Evolutionary conservation across 495 filamentous ascomycete species (phyloP), one percentile per base, ranked within the genome.

Genomic region (Hypoxylon lienhwacheense): DNA sequence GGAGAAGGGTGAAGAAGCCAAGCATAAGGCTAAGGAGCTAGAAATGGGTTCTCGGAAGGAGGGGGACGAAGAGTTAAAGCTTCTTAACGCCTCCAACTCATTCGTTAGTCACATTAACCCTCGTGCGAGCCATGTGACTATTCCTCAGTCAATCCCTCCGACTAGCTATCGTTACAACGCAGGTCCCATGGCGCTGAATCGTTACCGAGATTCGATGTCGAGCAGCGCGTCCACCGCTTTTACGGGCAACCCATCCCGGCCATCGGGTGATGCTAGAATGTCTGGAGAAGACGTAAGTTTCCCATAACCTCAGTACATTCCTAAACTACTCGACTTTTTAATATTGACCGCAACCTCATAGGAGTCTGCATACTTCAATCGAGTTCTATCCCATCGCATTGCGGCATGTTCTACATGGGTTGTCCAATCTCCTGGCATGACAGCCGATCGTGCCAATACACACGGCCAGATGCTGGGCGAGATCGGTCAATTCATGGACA

Each of bases 241-340:
- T 14, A 12, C 31, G 3, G 14, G 26, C 5, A 47, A 8, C 10
- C 19, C 37, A 5, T 16, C 22, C 0, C 34, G 12, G 14, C 21
- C n/a, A 17, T 22, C 44, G 5, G 24, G 25, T 7, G 49, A 53
- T 10, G 22, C 21, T 1, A 26, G 40, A 35, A 4, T 24, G 4
- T 4, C 17, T 1, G 24, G n/a, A 2, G 50, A 54, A 32, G 55
- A 59, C 6, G 55, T 59, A 36, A 47, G 48, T 53, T 26, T 31
- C 16, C 5, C 2, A 19, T 11, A 10, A 29, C 34, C 20, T 24
- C 1, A 43, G 7, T 11, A 7, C 4, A 10, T 16, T 21, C 3
- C 15, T 17, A 11, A 40, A 6, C n/a, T 26, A 12, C 7, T 14
- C 36, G 1, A 7, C 36, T 36, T 15, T 21, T 16, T 20, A 25